Base-by-base conservation (phyloP, 768 basidiomycete genomes). In the Tylopilus sp. region DNA sequence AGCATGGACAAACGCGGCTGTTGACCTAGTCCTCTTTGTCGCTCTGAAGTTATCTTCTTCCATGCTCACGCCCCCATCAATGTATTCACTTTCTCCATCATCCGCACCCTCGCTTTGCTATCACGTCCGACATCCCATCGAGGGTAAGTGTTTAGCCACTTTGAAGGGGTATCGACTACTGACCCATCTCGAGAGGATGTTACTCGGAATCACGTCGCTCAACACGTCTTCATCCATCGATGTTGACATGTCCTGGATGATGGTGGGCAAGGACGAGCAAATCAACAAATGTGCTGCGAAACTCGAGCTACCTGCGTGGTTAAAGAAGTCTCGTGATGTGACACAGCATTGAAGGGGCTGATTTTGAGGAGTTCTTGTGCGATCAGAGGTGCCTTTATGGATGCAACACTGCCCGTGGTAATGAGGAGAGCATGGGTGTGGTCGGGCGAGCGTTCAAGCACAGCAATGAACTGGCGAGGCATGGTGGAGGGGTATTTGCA, bases 341-440 rank as follows among this genome's bases (percentile, higher is more conserved):
- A 66, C 65, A 44, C n/a, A n/a, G n/a, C n/a, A n/a, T n/a, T n/a
- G 1, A 36, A 39, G 45, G n/a, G n/a, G 78, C 87, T 40, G 47
- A 87, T 87, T 56, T 73, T 71, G 40, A 87, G 73, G 26, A 98
- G 76, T 57, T 86, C 87, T 26, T 76, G 68, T 20, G 91, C 89
- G 52, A 99, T 97, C 47, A 97, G 76, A 4, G 95, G 93, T 2
- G 85, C 85, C 63, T 98, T 98, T 64, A 98, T 81, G 45, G 91
- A 92, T 0, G 95, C 94, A 8, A 99, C 95, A 62, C 91, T 94
- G n/a, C 95, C 95, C 0, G 92, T 91, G 0, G 88, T 85, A 52
- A 97, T 83, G 35, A 98, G 75, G 4, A 98, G 69, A 40, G 95
- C 81, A 63, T 95, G 87, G 1, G 54, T 48, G 56, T 67, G 47